A percentile compares a stretch with the other conserved stretches of the same genome.
These are phyloP conservation scores for Cytospora piceicola DNA, from an alignment of 2,329 filamentous ascomycete genomes.

Conservation along the genomic window DNA sequence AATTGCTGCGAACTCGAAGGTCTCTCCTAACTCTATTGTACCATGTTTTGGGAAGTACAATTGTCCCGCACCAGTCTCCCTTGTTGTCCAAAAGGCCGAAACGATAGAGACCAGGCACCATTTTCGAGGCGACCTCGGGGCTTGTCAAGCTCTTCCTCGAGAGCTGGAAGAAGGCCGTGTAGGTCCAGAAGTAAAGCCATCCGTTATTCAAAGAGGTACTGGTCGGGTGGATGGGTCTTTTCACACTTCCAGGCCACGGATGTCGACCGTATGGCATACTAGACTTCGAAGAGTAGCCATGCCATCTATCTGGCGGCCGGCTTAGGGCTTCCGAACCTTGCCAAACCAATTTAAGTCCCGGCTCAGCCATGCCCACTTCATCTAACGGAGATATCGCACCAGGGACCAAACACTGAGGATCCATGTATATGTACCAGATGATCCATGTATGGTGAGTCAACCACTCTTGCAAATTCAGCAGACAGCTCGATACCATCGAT, in stretches of 20 bases:
- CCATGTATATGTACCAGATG: constrained; percentile 2
- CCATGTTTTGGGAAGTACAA: constrained; percentile 6
- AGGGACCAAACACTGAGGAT: not conserved
- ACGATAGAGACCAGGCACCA: not conserved
- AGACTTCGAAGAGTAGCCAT: not conserved
- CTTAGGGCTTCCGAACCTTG: not conserved
- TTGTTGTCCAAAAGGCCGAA: constrained; percentile 3
- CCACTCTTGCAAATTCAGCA: constrained; percentile 8
- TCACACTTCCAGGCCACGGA: not conserved
- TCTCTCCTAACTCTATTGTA: not conserved
- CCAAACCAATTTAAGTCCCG: not conserved
- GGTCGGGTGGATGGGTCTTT: not conserved
- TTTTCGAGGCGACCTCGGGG: not conserved
- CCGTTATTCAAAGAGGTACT: not conserved
- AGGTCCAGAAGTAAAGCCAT: constrained; percentile 9
- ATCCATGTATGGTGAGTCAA: constrained; percentile 6
- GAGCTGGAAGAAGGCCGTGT: constrained; percentile 12
- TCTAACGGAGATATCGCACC: not conserved
- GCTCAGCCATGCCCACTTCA: not conserved
- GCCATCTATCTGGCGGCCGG: not conserved
- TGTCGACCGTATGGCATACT: not conserved
- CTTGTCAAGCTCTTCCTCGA: not conserved
- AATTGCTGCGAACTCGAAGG: constrained; percentile 11
- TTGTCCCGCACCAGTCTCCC: constrained; percentile 1
- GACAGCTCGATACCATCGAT: not conserved